phyloP scores from a whole-genome alignment of 129 eudicot species.

The Helianthus annuus region HanXRQr2.0-SUNRISE NC_035447.2:99455925-99456424 shows the following conservation, averaged over 20 bases:
- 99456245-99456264: conserved; percentile 64
- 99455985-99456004: conserved; percentile 71
- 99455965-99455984: conserved; percentile 94
- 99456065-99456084: too few relatives aligned
- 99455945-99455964: conserved; percentile 91
- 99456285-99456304: conserved; percentile 89
- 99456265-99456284: conserved; percentile 79
- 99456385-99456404: conserved; percentile 83
- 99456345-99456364: conserved; percentile 64
- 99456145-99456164: too few relatives aligned
- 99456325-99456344: conserved; percentile 81
- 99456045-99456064: too few relatives aligned
- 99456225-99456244: conserved; percentile 70
- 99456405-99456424: conserved; percentile 86
- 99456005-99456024: not conserved
- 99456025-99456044: too few relatives aligned
- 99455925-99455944: conserved; percentile 86
- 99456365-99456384: conserved; percentile 60
- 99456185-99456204: conserved; percentile 43
- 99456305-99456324: conserved; percentile 75
- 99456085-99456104: too few relatives aligned
- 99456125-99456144: too few relatives aligned
- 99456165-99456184: not conserved
- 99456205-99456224: conserved; percentile 70
- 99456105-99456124: too few relatives aligned